Base-by-base conservation (phyloP, 1,284 basidiomycete genomes). In the Cutaneotrichosporon sp. region DNA sequence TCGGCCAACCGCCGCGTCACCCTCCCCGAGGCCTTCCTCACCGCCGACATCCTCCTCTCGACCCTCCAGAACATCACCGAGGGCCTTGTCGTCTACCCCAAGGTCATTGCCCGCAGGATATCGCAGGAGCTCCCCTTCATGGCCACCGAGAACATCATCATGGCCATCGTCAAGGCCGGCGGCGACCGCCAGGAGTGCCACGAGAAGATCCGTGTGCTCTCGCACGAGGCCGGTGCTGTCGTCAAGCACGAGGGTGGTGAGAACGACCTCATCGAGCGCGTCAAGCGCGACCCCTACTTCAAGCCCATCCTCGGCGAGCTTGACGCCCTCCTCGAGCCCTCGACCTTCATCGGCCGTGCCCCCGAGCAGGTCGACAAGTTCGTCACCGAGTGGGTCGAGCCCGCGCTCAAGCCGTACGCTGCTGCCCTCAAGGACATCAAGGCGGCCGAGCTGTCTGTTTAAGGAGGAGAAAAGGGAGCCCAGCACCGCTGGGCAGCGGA, bases 141-240 rank as follows among this genome's bases (percentile, higher is more conserved):
- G 97, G 91, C 92, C 3, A 95, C 94, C 3, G 94, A 97, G 81
- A 99, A 99, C 81, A 86, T 99, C 79, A 99, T 99, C 83, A 99
- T 99, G 97, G 94, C 94, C 13, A 89, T 99, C 65, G 97, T 99
- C 63, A 95, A 95, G 81, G 79, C 80, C 58, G 95, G 95, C 45
- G 97, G 95, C 1, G 95, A 99, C 79, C 85, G 97, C 43, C 97
- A 99, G 81, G 91, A 92, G 79, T 94, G 93, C 42, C 95, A 99
- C 79, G 97, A 98, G 81, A 90, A 91, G 80, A 95, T 98, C 75
- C 83, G 95, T 63, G 95, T 97, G 56, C 70, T 98, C n/a, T 97
- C 93, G 14, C 95, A 99, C 79, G 88, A 98, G 79, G 97, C 97
- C 0, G 95, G 88, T 0, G 84, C 90, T 63, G 92, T 95, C 74